Conservation (phyloP, 164 flowering plant species). For the Macadamia integrifolia region DNA sequence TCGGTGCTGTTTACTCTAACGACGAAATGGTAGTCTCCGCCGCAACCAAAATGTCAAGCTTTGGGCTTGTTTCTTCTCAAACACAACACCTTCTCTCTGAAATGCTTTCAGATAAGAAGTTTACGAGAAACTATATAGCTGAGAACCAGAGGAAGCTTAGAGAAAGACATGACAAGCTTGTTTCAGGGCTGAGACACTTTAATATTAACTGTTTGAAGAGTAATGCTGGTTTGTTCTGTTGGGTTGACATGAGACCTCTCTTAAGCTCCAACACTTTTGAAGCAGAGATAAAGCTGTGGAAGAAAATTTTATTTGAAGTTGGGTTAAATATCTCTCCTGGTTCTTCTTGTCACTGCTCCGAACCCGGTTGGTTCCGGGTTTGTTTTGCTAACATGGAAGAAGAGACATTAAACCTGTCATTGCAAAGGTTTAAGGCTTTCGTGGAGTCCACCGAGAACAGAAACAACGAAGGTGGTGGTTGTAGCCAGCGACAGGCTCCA, state of each 20-base stretch:
- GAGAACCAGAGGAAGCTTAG: slow-evolving; percentile 50
- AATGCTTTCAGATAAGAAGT: slow-evolving; percentile 61
- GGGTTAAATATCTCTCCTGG: slow-evolving; percentile 38
- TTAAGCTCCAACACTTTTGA: slow-evolving; percentile 19
- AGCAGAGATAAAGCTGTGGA: slow-evolving; percentile 32
- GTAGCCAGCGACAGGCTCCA: neutral
- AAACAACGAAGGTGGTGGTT: neutral
- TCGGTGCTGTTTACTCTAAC: slow-evolving; percentile 77
- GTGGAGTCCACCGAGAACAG: slow-evolving; percentile 1
- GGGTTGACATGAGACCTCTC: slow-evolving; percentile 32
- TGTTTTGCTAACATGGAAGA: slow-evolving; percentile 39
- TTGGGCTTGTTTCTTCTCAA: slow-evolving; percentile 74
- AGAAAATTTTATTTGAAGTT: slow-evolving; percentile 21
- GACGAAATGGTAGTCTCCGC: slow-evolving; percentile 49
- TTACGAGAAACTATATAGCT: slow-evolving; percentile 38
- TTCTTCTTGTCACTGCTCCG: slow-evolving; percentile 34
- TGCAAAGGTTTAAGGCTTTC: slow-evolving; percentile 22
- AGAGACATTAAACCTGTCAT: slow-evolving; percentile 19
- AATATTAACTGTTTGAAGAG: slow-evolving; percentile 55
- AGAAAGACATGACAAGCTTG: slow-evolving; percentile 39
- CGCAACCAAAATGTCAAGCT: slow-evolving; percentile 90
- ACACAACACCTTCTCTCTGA: slow-evolving; percentile 71
- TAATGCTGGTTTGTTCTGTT: slow-evolving; percentile 30
- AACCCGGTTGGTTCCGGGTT: slow-evolving; percentile 41
- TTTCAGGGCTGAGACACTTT: slow-evolving; percentile 39